Base-by-base conservation (phyloP, 345 rosid species). In the Durio zibethinus region DNA sequence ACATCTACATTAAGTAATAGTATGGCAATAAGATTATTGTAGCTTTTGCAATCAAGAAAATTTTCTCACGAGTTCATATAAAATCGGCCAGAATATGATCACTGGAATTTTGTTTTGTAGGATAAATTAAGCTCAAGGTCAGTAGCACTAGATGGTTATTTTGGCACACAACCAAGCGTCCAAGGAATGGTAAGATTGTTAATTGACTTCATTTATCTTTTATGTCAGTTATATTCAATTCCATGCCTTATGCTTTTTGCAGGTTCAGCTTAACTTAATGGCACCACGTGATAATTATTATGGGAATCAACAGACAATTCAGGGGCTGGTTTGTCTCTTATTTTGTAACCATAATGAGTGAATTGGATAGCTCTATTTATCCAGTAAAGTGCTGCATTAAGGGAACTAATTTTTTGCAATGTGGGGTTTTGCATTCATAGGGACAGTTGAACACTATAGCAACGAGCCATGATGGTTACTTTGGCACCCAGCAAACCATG, bases 251-350 rank as follows among this genome's bases (percentile, higher is more conserved):
- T 76, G 80, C 79, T 52, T 80, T 76, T 77, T 48, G 67, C 81
- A 90, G 91, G 93, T 90, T 66, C 93, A 85, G 70, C 82, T 90
- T 27, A 90, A 90, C 84, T 76, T 90, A 80, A 88, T 90, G 91
- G 91, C 82, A 50, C 87, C 93, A 57, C 90, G 87, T 0, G 87
- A 90, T 80, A 80, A 66, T 61, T 90, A 84, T 80, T 88, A 76
- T 68, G 90, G 81, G 74, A 88, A 82, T 82, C 93, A 78, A 71
- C 90, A 87, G 77, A 73, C 84, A 50, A 83, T 88, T 14, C 91
- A 85, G 80, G 90, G 90, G 69, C 84, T 88, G 90, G 90, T 90
- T 85, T 77, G 88, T 23, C 18, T 11, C 36, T 12, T 48, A 6
- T 43, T 38, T n/a, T 72, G 5, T 50, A 59, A 11, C 11, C 66